Evolutionary conservation across 2,329 filamentous ascomycete species (phyloP).

Genomic region (Huntiella bhutanensis): DNA sequence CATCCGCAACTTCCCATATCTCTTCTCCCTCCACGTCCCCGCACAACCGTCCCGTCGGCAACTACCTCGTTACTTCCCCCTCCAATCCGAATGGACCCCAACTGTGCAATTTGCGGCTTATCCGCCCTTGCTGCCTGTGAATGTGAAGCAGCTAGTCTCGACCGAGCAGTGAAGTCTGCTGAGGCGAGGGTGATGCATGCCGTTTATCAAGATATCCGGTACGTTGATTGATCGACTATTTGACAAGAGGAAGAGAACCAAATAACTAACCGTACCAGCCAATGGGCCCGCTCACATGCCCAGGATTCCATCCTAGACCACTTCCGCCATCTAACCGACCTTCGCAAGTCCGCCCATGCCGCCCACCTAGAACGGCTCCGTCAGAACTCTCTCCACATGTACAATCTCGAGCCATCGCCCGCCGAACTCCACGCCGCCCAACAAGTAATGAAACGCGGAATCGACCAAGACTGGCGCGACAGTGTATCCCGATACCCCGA

Average conservation of each 20-base stretch:
- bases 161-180: conserved; percentile 42
- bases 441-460: conserved; percentile 47
- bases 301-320: conserved; percentile 51
- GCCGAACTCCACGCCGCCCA: conserved; percentile 46
- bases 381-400: conserved; percentile 36
- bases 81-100: conserved; percentile 45
- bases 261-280: conserved; percentile 20
- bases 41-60: conserved; percentile 7
- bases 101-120: conserved; percentile 47
- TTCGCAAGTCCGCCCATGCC: conserved; percentile 38
- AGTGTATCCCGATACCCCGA: conserved; percentile 62
- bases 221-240: conserved; percentile 14
- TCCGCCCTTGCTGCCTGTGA: conserved; percentile 41
- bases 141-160: conserved; percentile 47
- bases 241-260: too few relatives aligned
- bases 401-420: conserved; percentile 37
- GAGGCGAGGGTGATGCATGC: conserved; percentile 44
- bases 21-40: conserved; percentile 1
- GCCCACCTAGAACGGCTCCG: conserved; percentile 36
- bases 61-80: conserved; percentile 7
- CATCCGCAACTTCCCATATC: conserved; percentile 2
- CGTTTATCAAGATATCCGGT: conserved; percentile 46
- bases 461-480: conserved; percentile 61
- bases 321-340: conserved; percentile 40
- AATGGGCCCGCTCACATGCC: conserved; percentile 45